These are phyloP conservation scores for Floccularia luteovirens DNA, from an alignment of 768 basidiomycete genomes.

Conservation along the genomic window DNA sequence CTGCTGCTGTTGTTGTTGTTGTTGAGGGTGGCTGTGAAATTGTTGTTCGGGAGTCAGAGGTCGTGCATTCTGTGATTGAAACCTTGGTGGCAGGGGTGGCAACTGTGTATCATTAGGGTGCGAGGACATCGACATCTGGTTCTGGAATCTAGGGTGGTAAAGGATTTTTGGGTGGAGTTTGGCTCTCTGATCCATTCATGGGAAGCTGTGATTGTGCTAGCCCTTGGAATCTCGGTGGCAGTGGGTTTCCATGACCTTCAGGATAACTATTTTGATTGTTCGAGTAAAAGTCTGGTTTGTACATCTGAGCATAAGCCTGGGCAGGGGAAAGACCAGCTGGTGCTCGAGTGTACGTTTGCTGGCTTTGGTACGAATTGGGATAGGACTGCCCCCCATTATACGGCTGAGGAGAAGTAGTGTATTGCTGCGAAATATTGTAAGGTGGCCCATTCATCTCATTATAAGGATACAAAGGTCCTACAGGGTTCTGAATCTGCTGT, in stretches of 20 bases:
- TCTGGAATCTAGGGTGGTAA: conserved; percentile 19
- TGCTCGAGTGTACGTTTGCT: not conserved
- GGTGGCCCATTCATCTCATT: conserved; percentile 15
- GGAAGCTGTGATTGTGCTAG: conserved; percentile 9
- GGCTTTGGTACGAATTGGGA: conserved; percentile 10
- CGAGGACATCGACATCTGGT: conserved; percentile 7
- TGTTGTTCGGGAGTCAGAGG: conserved; percentile 6
- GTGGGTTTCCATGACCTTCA: conserved; percentile 5
- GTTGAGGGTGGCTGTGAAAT: conserved; percentile 2
- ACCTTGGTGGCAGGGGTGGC: conserved; percentile 18
- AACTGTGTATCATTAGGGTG: conserved; percentile 7
- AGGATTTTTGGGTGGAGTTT: conserved; percentile 2
- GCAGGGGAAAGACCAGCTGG: conserved; percentile 8
- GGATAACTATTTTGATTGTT: not conserved
- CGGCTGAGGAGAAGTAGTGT: conserved; percentile 5
- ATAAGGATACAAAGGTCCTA: conserved; percentile 32
- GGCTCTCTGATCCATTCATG: conserved; percentile 7
- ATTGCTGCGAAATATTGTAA: conserved; percentile 1
- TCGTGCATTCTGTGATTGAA: conserved; percentile 11
- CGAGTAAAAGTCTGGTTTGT: conserved; percentile 3
- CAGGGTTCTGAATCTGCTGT: conserved; percentile 28
- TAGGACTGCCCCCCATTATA: conserved; percentile 12
- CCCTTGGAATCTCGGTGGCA: conserved; percentile 18
- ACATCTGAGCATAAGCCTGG: conserved; percentile 11
- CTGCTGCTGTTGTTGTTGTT: conserved; percentile 5